Evolutionary conservation across 1,139 yeast genomes (phyloP), one percentile per base, ranked within the genome.

Genomic region (Scheffersomyces cryptocercus): DNA sequence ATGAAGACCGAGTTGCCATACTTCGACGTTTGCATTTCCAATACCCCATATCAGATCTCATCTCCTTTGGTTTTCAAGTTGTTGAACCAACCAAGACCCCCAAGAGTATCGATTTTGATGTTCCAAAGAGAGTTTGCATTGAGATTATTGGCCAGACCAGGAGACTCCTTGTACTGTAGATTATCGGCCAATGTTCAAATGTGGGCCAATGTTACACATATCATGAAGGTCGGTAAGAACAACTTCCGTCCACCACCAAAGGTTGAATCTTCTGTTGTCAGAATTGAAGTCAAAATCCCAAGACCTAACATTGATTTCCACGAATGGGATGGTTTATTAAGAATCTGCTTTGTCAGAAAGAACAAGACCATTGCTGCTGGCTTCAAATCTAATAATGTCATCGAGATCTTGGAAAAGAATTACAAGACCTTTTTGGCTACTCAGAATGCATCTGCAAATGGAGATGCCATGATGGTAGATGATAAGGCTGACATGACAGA

Each of bases 131-230:
- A 93, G 63, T 93, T 93, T 64, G 99, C 99, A 3, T 67, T 93
- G 67, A 82, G 98, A 58, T 73, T 93, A 44, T 75, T 95, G 45
- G 99, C 99, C 1, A 81, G 96, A 54, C 99, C 99, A 0, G 99
- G 99, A 26, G 99, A 93, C 54, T 67, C 89, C 2, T 73, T 95
- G 39, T 93, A 93, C 70, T 90, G 97, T 65, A 79, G 99, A 56
- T 75, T 93, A 45, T 85, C 96, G 15, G 99, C 96, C 29, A 95
- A 93, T 60, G 98, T 93, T 0, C 99, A 93, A 61, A 91, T 93
- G 98, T 93, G 99, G 98, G 97, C 98, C 16, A 88, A 88, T 52
- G 97, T 95, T 16, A 90, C 96, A 6, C 99, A 93, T 65, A 88
- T 93, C 45, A 93, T 93, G 99, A 95, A 95, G 66, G 99, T 93